Evolutionary conservation across 1,139 yeast species (phyloP).

Genomic region (Saccharomycopsis phalli): DNA sequence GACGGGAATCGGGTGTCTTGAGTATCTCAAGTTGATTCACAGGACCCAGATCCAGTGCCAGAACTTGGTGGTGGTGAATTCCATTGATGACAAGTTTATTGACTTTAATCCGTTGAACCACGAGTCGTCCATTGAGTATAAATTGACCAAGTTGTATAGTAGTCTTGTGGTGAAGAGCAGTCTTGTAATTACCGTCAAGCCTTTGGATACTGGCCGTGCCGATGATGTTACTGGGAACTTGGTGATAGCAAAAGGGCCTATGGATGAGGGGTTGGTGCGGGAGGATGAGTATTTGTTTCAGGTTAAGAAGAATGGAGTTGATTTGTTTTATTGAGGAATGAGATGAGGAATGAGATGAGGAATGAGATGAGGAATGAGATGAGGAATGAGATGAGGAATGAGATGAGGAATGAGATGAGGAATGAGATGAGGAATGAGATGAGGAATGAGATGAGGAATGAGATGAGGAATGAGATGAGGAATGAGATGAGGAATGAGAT

Average conservation of each 20-base stretch:
- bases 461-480: too few relatives aligned
- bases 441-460: too few relatives aligned
- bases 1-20: constrained; percentile 3
- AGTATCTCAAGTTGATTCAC: constrained; percentile 6
- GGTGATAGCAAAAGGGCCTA: constrained; percentile 44
- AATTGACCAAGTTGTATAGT: constrained; percentile 11
- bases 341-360: neutral
- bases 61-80: constrained; percentile 2
- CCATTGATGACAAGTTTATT: constrained; percentile 10
- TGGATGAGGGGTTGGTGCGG: constrained; percentile 1
- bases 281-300: constrained; percentile 18
- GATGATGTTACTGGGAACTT: constrained; percentile 73
- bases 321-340: constrained; percentile 14
- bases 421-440: too few relatives aligned
- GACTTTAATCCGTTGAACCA: constrained; percentile 8
- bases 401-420: too few relatives aligned
- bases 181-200: constrained; percentile 46
- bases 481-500: too few relatives aligned
- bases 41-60: constrained; percentile 3
- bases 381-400: too few relatives aligned
- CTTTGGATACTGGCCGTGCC: constrained; percentile 74
- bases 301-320: constrained; percentile 16
- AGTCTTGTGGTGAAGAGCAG: constrained; percentile 40
- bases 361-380: too few relatives aligned
- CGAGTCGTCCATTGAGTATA: constrained; percentile 5